phyloP scores from a whole-genome alignment of 228 moss, liverwort and hornwort species.

The Sphagnum magellanicum region DNA sequence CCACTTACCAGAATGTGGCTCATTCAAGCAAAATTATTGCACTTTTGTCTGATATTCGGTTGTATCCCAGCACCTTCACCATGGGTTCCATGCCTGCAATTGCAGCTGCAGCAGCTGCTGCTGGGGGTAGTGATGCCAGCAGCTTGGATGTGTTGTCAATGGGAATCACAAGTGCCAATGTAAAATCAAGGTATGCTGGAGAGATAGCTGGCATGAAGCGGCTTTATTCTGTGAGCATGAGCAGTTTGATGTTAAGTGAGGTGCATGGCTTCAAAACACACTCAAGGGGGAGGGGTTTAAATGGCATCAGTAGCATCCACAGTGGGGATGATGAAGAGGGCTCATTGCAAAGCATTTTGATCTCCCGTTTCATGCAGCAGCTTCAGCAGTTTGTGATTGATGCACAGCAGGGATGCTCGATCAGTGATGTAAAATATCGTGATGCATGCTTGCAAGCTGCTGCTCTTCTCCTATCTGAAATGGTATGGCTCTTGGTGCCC shows the following conservation, averaged over 20 bases:
- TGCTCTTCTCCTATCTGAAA: constrained; percentile 73
- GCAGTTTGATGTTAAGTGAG: constrained; percentile 23
- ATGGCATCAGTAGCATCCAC: constrained; percentile 3
- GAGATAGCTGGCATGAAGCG: constrained; percentile 89
- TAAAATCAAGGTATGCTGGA: constrained; percentile 75
- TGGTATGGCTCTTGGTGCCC: constrained; percentile 38
- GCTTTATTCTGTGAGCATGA: constrained; percentile 58
- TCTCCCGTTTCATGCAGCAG: constrained; percentile 67
- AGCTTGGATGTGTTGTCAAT: constrained; percentile 80
- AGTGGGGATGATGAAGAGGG: constrained; percentile 28
- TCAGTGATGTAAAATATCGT: constrained; percentile 67
- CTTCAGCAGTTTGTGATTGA: constrained; percentile 73
- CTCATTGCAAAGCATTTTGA: constrained; percentile 52
- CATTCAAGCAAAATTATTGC: constrained; percentile 74
- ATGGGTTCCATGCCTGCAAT: constrained; percentile 67
- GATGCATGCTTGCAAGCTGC: constrained; percentile 87
- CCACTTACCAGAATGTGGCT: constrained; percentile 72
- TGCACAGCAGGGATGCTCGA: constrained; percentile 54
- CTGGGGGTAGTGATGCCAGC: constrained; percentile 69
- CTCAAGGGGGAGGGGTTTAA: constrained; percentile 13
- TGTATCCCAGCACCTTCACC: constrained; percentile 24
- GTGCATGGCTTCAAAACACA: constrained; percentile 17
- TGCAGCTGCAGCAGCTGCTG: constrained; percentile 76
- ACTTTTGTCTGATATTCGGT: constrained; percentile 62
- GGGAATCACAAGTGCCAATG: constrained; percentile 82